These are phyloP conservation scores for Nemania serpens DNA, from an alignment of 2,329 filamentous ascomycete species.

Conservation along the genomic window DNA sequence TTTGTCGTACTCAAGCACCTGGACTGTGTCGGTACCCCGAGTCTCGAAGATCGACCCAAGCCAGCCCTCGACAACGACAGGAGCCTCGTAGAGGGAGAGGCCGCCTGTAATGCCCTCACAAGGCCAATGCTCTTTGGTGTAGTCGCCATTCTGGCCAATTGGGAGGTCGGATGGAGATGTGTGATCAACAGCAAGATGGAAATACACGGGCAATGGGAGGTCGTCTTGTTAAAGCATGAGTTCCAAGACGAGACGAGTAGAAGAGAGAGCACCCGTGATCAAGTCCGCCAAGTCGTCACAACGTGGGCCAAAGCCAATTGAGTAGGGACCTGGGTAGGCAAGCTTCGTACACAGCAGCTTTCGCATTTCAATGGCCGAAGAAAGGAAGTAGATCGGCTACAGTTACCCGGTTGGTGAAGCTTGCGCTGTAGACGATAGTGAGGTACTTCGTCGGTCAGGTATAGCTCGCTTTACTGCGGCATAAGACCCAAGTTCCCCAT, in stretches of 20 bases:
- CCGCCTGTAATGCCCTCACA: conserved; percentile 31
- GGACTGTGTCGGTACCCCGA: conserved; percentile 1
- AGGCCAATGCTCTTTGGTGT: conserved; percentile 33
- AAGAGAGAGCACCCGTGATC: not conserved
- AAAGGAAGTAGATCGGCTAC: conserved; percentile 22
- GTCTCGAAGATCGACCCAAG: conserved; percentile 2
- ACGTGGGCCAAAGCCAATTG: not conserved
- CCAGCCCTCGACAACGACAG: conserved; percentile 15
- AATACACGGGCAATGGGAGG: not conserved
- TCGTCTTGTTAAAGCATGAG: not conserved
- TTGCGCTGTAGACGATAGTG: not conserved
- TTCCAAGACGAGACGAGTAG: no score
- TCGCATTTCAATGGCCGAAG: conserved; percentile 19
- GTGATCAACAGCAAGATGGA: not conserved
- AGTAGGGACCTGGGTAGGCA: conserved; percentile 2
- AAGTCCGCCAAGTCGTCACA: not conserved
- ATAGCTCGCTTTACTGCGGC: conserved; percentile 32
- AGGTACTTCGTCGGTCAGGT: not conserved
- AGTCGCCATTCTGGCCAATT: conserved; percentile 31
- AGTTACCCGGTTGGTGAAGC: conserved; percentile 19
- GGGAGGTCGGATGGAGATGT: not conserved
- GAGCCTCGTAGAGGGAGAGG: conserved; percentile 9
- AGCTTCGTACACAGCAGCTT: conserved; percentile 6
- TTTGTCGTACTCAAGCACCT: conserved; percentile 40
- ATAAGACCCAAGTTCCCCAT: conserved; percentile 19